Evolutionary conservation across 2,329 filamentous ascomycete species (phyloP).

Genomic region (Fusarium denticulatum): DNA sequence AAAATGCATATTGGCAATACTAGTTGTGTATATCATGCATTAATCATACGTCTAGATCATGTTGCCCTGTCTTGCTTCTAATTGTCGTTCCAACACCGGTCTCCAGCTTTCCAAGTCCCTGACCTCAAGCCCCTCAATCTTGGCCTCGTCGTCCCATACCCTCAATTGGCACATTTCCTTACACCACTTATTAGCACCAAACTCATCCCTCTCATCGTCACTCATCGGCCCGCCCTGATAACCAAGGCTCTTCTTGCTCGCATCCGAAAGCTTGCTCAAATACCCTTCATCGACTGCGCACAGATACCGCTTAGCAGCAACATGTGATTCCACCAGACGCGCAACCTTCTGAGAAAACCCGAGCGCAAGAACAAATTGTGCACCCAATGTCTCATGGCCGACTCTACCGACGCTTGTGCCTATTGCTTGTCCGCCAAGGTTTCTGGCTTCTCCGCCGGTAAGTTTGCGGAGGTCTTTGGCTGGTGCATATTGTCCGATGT

Average conservation of each 20-base stretch:
- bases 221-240: neutral
- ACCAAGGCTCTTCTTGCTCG: neutral
- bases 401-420: neutral
- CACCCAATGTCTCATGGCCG: neutral
- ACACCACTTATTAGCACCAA: neutral
- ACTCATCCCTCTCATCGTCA: neutral
- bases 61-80: neutral
- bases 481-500: neutral
- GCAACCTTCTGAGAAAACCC: neutral
- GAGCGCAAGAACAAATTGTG: neutral
- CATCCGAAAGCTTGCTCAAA: neutral
- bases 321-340: neutral
- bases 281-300: neutral
- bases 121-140: neutral
- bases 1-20: too few species aligned
- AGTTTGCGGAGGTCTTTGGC: neutral
- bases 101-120: neutral
- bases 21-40: too few species aligned
- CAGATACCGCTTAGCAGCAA: neutral
- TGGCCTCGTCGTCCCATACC: neutral
- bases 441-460: neutral
- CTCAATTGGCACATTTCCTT: neutral
- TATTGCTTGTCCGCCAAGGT: neutral
- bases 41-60: accelerated
- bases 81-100: neutral